Conservation (phyloP, 1,284 basidiomycete genomes). For the Rhodotorula sp. region DNA sequence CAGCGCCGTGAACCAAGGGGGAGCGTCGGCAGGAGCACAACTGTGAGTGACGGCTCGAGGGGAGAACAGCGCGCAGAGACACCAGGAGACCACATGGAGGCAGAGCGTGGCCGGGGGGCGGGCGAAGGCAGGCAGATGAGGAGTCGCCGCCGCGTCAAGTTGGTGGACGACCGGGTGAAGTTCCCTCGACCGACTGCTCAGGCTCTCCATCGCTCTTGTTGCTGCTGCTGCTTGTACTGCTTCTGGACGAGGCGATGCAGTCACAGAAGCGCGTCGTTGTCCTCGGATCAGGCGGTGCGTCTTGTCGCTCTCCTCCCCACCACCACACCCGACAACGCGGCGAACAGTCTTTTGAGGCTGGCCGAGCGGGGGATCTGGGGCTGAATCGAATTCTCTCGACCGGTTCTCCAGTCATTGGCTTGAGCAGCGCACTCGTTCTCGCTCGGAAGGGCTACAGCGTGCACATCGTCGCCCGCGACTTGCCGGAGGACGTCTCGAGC, state of each 20-base stretch:
- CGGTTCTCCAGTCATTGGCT: slow-evolving; percentile 51
- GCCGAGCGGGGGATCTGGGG: not conserved
- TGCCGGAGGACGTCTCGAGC: slow-evolving; percentile 61
- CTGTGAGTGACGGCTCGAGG: no score
- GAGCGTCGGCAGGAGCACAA: no score
- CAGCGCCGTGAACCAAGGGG: no score
- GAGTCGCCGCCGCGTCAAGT: no score
- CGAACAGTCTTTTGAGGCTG: no score
- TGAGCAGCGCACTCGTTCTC: slow-evolving; percentile 52
- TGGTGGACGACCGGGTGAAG: no score
- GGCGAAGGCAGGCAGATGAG: no score
- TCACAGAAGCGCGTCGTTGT: slow-evolving; percentile 17
- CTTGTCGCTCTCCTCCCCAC: not conserved
- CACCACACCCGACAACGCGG: not conserved
- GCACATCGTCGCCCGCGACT: slow-evolving; percentile 63
- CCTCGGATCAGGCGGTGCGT: slow-evolving; percentile 24
- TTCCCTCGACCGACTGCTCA: no score
- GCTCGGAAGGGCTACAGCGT: slow-evolving; percentile 54
- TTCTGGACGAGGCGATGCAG: not conserved
- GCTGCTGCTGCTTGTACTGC: not conserved
- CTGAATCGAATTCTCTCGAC: no score
- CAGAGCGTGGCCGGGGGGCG: no score
- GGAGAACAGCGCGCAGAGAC: no score
- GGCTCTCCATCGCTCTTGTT: not conserved
- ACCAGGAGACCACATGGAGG: no score